Evolutionary conservation across 805 yeast species (phyloP), one percentile per base, ranked within the genome.

Genomic region (Tetrapisispora namnaoensis): DNA sequence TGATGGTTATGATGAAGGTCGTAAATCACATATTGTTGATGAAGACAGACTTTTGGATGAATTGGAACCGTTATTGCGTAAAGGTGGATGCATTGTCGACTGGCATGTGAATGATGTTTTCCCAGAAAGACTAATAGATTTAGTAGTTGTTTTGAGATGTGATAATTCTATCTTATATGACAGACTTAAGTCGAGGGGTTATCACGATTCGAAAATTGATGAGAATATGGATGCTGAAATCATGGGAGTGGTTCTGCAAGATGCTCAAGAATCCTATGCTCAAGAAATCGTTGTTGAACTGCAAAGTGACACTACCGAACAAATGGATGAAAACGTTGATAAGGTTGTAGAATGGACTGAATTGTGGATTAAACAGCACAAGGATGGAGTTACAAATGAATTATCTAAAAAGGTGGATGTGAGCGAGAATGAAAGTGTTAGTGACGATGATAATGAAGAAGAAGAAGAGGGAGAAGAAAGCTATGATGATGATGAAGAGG

Each of bases 31-130:
- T 45, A 86, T 91, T 38, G 96, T 91, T 5, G 96, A 93, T 67
- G 99, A 91, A 59, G 98, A 93, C 61, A 82, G 80, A 62, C 71
- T 91, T 14, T 67, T 89, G 50, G 98, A 93, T 63, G 78, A 78
- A 22, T 67, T 93, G 45, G 96, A 90, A 64, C 82, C 83, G 7
- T 76, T 83, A 37, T 71, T 90, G 44, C 83, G 83, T 47, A 71
- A 79, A 53, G 99, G 99, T n/a, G 95, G 95, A 1, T 73, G 76
- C n/a, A 71, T 93, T 9, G 74, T 93, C 13, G 99, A 93, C 66
- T 93, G 99, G 99, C 99, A 93, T 64, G 93, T 91, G 42, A 88
- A 95, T 68, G 99, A 93, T 60, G 78, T 87, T 20, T 91, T 93
- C 62, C 98, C 98, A 1, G 98, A 89, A 62, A 72, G 95, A 56